Conservation (phyloP, 2,329 filamentous ascomycete genomes). For the Verticillium klebahnii region DNA sequence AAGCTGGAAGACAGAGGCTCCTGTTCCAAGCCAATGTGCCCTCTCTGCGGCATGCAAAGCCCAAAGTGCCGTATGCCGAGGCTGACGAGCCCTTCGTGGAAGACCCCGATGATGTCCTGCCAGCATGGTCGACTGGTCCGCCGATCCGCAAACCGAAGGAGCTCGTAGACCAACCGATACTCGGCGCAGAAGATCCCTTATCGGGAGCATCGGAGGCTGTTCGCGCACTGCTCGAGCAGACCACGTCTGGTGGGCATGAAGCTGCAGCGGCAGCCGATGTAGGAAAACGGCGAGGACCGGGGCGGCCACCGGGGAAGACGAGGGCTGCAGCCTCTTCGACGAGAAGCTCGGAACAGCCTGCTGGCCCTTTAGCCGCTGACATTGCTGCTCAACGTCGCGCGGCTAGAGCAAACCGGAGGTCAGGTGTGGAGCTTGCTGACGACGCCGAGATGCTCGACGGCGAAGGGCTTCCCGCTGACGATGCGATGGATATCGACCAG, state of each 20-base stretch:
- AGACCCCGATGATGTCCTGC: slow-evolving; percentile 36
- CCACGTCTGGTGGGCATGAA: slow-evolving; percentile 6
- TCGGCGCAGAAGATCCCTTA: neutral
- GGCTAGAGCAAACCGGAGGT: slow-evolving; percentile 11
- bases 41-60: slow-evolving; percentile 46
- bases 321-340: slow-evolving; percentile 2
- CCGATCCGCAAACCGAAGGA: neutral
- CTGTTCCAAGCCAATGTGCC: slow-evolving; percentile 34
- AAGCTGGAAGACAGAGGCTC: neutral
- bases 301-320: slow-evolving; percentile 24
- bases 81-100: slow-evolving; percentile 34
- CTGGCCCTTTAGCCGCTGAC: slow-evolving; percentile 6
- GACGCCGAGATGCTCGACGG: neutral
- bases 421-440: slow-evolving; percentile 5
- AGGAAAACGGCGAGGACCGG: slow-evolving; percentile 13
- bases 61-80: slow-evolving; percentile 46
- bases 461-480: slow-evolving; percentile 3
- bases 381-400: slow-evolving; percentile 9
- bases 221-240: slow-evolving; percentile 20
- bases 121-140: slow-evolving; percentile 9
- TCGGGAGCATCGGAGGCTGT: slow-evolving; percentile 27
- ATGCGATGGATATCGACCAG: slow-evolving; percentile 17
- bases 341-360: slow-evolving; percentile 2
- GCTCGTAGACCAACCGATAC: neutral
- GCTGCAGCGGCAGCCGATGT: slow-evolving; percentile 1